These are phyloP conservation scores for Nigrospora osmanthi DNA, from an alignment of 2,329 filamentous ascomycete genomes.

Conservation along the genomic window DNA sequence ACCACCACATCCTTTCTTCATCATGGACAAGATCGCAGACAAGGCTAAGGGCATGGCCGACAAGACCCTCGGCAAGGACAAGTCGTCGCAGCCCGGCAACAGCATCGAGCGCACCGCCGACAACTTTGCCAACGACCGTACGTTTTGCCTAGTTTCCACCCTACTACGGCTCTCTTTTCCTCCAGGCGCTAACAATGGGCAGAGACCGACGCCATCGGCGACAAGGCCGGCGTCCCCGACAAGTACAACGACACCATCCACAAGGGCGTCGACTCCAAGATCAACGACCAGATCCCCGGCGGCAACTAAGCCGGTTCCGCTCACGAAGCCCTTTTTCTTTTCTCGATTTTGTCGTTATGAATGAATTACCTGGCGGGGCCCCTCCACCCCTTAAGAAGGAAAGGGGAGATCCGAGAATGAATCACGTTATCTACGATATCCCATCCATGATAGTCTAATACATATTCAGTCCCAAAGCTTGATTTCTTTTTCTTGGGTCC, in stretches of 20 bases:
- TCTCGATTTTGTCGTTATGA: too few species aligned
- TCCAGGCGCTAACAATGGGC: neutral
- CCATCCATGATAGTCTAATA: too few species aligned
- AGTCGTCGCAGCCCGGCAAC: conserved; percentile 9
- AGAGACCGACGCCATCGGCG: conserved; percentile 9
- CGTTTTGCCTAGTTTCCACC: neutral
- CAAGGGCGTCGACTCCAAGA: conserved; percentile 8
- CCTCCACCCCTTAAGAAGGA: too few species aligned
- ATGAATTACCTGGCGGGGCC: too few species aligned
- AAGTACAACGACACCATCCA: conserved; percentile 5
- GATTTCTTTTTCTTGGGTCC: too few species aligned
- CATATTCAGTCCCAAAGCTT: too few species aligned
- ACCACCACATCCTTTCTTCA: neutral
- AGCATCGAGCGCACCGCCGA: conserved; percentile 8
- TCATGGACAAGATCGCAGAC: neutral
- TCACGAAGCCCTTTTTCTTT: too few species aligned
- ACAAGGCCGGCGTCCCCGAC: conserved; percentile 7
- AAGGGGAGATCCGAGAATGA: too few species aligned
- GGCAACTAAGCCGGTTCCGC: conserved; percentile 4
- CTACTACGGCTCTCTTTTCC: neutral
- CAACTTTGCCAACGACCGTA: conserved; percentile 9
- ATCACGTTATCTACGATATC: too few species aligned
- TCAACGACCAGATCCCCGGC: conserved; percentile 11
- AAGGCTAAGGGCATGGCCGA: conserved; percentile 1
- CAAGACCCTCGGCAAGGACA: conserved; percentile 8